These are phyloP conservation scores for Hyphodiscus sp. DNA, from an alignment of 2,329 filamentous ascomycete species.

Conservation along the genomic window DNA sequence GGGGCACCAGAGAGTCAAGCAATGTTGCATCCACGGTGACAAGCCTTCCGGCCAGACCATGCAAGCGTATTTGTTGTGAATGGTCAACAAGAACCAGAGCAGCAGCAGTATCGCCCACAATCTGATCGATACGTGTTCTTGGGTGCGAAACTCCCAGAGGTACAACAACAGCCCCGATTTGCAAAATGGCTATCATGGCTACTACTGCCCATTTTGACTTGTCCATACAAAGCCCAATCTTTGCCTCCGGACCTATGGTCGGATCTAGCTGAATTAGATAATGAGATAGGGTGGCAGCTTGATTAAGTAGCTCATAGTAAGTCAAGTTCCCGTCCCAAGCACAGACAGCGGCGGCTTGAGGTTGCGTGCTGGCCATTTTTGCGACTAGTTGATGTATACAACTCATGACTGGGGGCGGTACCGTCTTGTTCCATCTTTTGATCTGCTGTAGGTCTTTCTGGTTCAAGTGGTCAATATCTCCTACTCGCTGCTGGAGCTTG, in stretches of 20 bases:
- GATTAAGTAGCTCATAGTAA: slow-evolving; percentile 55
- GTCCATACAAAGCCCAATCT: slow-evolving; percentile 17
- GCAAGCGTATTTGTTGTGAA: background rate
- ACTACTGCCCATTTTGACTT: slow-evolving; percentile 22
- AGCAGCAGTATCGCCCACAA: slow-evolving; percentile 13
- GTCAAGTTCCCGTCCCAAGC: slow-evolving; percentile 30
- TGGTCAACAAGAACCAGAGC: slow-evolving; percentile 5
- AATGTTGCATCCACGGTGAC: too few relatives aligned
- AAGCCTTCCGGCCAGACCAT: too few relatives aligned
- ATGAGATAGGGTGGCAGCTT: slow-evolving; percentile 56
- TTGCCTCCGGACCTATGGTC: slow-evolving; percentile 6
- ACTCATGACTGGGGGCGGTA: too few relatives aligned
- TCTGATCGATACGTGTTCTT: too few relatives aligned
- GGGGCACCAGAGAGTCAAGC: too few relatives aligned
- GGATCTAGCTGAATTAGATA: slow-evolving; percentile 36
- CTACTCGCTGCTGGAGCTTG: too few relatives aligned
- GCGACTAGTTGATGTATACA: too few relatives aligned
- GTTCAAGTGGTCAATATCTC: too few relatives aligned
- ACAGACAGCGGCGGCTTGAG: slow-evolving; percentile 38
- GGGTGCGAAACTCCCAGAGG: too few relatives aligned
- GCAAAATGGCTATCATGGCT: slow-evolving; percentile 25
- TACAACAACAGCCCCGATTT: slow-evolving; percentile 25
- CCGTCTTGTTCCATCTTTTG: too few relatives aligned
- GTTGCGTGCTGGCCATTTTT: slow-evolving; percentile 34
- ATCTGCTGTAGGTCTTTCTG: too few relatives aligned